phyloP scores from a whole-genome alignment of 352 stramenopile genomes.

The Phytophthora palmivora region DNA sequence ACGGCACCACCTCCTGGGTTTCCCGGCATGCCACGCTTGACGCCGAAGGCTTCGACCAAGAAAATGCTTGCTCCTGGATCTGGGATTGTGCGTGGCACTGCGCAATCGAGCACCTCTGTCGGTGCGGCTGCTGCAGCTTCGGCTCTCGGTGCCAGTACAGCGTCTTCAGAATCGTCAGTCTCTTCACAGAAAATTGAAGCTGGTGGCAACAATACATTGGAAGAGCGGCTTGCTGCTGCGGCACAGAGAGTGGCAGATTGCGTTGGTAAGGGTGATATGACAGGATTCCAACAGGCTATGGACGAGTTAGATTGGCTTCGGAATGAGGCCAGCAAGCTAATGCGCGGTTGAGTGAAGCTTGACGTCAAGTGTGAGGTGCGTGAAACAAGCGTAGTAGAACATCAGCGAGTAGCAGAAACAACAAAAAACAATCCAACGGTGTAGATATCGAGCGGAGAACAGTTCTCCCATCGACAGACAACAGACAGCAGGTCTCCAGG shows the following conservation, averaged over 20 bases:
- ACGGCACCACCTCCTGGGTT: constrained; percentile 58
- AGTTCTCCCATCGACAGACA: constrained; percentile 25
- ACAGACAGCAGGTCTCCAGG: constrained; percentile 35
- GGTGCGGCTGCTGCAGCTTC: constrained; percentile 22
- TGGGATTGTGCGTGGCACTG: constrained; percentile 61
- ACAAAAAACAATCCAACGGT: constrained; percentile 33
- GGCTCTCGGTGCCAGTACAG: constrained; percentile 34
- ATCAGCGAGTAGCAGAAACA: constrained; percentile 25
- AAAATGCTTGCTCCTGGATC: constrained; percentile 59
- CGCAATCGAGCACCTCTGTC: constrained; percentile 28
- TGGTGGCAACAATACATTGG: constrained; percentile 42
- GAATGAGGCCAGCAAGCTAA: constrained; percentile 79
- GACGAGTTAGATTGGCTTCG: constrained; percentile 81
- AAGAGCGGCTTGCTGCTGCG: constrained; percentile 71
- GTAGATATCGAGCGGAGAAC: constrained; percentile 38
- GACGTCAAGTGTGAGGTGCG: constrained; percentile 35
- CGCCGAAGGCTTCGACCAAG: constrained; percentile 53
- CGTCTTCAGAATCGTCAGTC: constrained; percentile 37
- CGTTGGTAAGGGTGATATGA: constrained; percentile 81
- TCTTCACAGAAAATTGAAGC: constrained; percentile 35
- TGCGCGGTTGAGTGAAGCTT: constrained; percentile 58
- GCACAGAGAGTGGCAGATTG: constrained; percentile 79
- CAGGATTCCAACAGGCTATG: constrained; percentile 84
- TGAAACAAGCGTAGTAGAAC: constrained; percentile 48
- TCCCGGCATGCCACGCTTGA: constrained; percentile 51